phyloP scores from a whole-genome alignment of 768 basidiomycete genomes.

The Agaricus sinodeliciosus region DNA sequence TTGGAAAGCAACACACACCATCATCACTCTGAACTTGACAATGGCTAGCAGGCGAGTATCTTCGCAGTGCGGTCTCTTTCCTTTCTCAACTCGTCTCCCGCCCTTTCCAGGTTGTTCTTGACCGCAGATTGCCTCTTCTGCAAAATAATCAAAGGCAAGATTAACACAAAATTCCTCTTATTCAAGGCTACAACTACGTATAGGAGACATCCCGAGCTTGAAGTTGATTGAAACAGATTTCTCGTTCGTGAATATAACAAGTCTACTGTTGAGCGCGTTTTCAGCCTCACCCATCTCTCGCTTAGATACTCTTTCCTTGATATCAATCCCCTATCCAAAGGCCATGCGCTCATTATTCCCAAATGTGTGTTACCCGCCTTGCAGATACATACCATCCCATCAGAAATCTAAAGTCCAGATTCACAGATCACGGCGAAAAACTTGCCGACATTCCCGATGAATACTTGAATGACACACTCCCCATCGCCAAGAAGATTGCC shows the following conservation, averaged over 20 bases:
- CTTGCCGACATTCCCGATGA: slow-evolving; percentile 86
- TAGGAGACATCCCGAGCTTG: slow-evolving; percentile 86
- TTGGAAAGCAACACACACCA: too few relatives aligned
- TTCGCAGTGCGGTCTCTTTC: too few relatives aligned
- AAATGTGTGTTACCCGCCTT: slow-evolving; percentile 56
- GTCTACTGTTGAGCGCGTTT: not conserved
- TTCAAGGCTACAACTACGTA: not conserved
- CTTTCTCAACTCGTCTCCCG: too few relatives aligned
- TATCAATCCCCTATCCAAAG: slow-evolving; percentile 83
- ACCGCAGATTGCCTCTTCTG: slow-evolving; percentile 71
- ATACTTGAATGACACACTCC: slow-evolving; percentile 68
- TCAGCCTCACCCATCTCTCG: not conserved
- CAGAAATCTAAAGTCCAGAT: not conserved
- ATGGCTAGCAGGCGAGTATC: too few relatives aligned
- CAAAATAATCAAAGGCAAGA: slow-evolving; percentile 86
- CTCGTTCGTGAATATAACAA: slow-evolving; percentile 40
- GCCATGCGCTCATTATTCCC: slow-evolving; percentile 89
- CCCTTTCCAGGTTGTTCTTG: too few relatives aligned
- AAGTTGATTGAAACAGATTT: slow-evolving; percentile 75
- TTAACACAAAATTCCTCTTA: not conserved
- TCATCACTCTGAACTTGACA: too few relatives aligned
- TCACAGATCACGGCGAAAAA: slow-evolving; percentile 76
- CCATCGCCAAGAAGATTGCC: slow-evolving; percentile 84
- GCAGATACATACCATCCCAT: not conserved
- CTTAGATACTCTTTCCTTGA: slow-evolving; percentile 84